Evolutionary conservation across 352 stramenopile species (phyloP).

Genomic region (Globisporangium polare): DNA sequence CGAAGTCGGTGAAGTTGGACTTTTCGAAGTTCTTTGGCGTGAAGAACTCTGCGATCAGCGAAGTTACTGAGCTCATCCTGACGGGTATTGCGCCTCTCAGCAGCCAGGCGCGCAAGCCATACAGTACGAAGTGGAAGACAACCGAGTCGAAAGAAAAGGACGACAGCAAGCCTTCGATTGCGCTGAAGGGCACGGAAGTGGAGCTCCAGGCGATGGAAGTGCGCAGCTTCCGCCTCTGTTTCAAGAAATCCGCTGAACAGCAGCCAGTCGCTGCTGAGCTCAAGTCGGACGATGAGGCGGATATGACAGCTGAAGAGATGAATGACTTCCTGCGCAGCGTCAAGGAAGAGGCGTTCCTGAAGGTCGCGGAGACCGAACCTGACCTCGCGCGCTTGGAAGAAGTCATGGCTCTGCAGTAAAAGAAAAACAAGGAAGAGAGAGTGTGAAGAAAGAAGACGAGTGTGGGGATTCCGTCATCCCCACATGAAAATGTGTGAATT

Average conservation of each 20-base stretch:
- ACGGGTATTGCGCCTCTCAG: slow-evolving; percentile 72
- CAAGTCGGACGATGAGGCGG: not conserved
- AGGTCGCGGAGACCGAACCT: slow-evolving; percentile 5
- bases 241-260: slow-evolving; percentile 20
- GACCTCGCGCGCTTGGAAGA: slow-evolving; percentile 29
- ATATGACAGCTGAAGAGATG: not conserved
- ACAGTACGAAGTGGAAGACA: slow-evolving; percentile 31
- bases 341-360: slow-evolving; percentile 19
- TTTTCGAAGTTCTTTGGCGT: slow-evolving; percentile 54
- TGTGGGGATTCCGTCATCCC: not conserved
- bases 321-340: slow-evolving; percentile 11
- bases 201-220: slow-evolving; percentile 91
- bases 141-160: slow-evolving; percentile 25
- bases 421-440: not conserved
- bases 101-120: slow-evolving; percentile 11
- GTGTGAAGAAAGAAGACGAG: slow-evolving; percentile 1
- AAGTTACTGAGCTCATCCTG: slow-evolving; percentile 87
- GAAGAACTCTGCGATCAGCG: slow-evolving; percentile 43
- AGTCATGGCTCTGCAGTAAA: slow-evolving; percentile 33
- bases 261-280: not conserved
- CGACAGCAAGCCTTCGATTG: slow-evolving; percentile 22
- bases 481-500: not conserved
- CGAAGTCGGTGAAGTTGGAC: slow-evolving; percentile 68
- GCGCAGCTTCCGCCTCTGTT: slow-evolving; percentile 86
- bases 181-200: slow-evolving; percentile 53